phyloP scores from a whole-genome alignment of 352 stramenopile genomes.

The Nannochloropsis limnetica region DNA sequence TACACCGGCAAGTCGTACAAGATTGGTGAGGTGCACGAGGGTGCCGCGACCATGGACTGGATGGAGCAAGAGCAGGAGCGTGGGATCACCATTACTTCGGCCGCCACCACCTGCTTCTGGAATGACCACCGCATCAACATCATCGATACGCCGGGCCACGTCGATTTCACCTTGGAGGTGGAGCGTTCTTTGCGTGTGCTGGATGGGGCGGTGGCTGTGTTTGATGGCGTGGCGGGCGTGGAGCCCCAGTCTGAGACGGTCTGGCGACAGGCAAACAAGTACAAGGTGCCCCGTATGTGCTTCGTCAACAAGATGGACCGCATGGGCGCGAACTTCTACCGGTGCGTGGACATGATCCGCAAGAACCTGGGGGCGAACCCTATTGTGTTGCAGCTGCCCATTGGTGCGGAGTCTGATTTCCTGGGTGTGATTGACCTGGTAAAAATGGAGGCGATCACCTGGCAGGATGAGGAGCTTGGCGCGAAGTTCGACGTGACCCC shows the following conservation, averaged over 20 bases:
- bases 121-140: conserved; percentile 90
- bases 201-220: conserved; percentile 91
- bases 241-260: conserved; percentile 80
- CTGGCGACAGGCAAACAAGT: conserved; percentile 71
- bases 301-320: conserved; percentile 96
- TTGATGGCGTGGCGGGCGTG: conserved; percentile 92
- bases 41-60: conserved; percentile 75
- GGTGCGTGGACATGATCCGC: conserved; percentile 73
- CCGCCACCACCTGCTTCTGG: conserved; percentile 89
- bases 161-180: conserved; percentile 98
- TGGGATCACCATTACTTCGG: conserved; percentile 95
- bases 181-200: conserved; percentile 92
- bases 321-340: conserved; percentile 82
- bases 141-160: conserved; percentile 83
- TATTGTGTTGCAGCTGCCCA: conserved; percentile 70
- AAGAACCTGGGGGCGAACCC: conserved; percentile 61
- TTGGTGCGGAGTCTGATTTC: conserved; percentile 68
- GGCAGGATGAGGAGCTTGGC: conserved; percentile 69
- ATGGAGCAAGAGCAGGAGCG: conserved; percentile 77
- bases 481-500: conserved; percentile 67
- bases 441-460: conserved; percentile 60
- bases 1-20: conserved; percentile 87
- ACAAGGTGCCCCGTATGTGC: conserved; percentile 79
- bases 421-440: conserved; percentile 71
- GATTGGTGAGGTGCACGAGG: conserved; percentile 79